Evolutionary conservation across 2,329 filamentous ascomycete species (phyloP), one percentile per base, ranked within the genome.

Genomic region (Sporothrix brasiliensis): DNA sequence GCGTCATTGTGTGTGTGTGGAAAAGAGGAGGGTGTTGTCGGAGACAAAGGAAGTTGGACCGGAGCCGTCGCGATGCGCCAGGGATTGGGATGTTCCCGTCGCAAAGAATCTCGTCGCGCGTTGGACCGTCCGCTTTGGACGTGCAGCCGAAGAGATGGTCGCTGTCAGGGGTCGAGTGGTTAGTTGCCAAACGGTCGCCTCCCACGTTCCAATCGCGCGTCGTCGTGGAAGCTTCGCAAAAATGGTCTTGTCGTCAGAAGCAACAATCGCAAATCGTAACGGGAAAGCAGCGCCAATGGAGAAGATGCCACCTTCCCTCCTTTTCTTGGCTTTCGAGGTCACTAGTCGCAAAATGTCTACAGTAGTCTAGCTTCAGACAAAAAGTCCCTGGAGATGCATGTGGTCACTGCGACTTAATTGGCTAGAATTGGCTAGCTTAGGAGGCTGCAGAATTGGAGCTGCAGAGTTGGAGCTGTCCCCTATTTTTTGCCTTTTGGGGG

Each of bases 281-380:
- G 58, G 19, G 44, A 27, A 44, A n/a, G 34, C n/a, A n/a, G 34
- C n/a, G 39, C n/a, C 24, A 30, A 27, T 61, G 56, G 56, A 63
- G 58, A 65, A 65, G 61, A 65, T 50, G 61, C 61, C 61, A 65
- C 61, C 61, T 63, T 65, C 44, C 14, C 61, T 65, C 61, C 61
- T 65, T 65, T 65, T 50, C 27, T 65, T 34, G 24, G 44, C 47
- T 65, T 65, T 63, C 39, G 54, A n/a, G 16, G n/a, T 58, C 54
- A 58, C 30, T 39, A 50, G 61, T 50, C 44, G 44, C 44, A 50
- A 65, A 65, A 50, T 9, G 34, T 34, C n/a, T n/a, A n/a, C n/a
- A n/a, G 4, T 34, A 34, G 34, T 5, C 34, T 1, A 7, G 34
- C 34, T 9, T 7, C 34, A 34, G 34, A 34, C 34, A 34, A 34